Base-by-base conservation (phyloP, 441 rosid genomes). In the Metrosideros polymorpha region DNA sequence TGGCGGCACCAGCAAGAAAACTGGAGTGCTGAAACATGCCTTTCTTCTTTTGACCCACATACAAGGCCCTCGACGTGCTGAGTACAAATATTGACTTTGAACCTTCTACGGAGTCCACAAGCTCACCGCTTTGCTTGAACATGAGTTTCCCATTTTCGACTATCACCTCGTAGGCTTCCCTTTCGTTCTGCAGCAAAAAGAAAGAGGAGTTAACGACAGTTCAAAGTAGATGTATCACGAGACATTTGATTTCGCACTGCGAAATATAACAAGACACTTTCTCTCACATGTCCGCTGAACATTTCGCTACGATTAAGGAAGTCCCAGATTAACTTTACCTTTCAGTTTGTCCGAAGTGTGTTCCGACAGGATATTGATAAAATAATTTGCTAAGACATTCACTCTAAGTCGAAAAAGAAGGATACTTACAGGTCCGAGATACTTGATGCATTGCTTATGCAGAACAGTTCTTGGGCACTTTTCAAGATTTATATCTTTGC, bases 11-110 rank as follows among this genome's bases (percentile, higher is more conserved):
- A 29, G 98, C 91, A 22, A 95, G 91, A 90, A 96, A 96, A 89
- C 98, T 96, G 4, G 99, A 97, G 90, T 97, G 98, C 90, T 97
- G 97, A 85, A 97, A 97, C 55, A 82, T 87, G 12, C 98, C 98
- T 85, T 95, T 97, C 93, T 94, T 94, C 94, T 97, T 97, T 89
- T 93, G 92, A n/a, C 96, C 98, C 8, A 97, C 96, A 75, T 95
- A 95, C 84, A 97, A 90, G 83, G 91, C 84, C 89, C 95, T 93
- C 39, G 96, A 89, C 19, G 99, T 92, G 91, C 98, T 95, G n/a
- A 95, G 93, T 53, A 95, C 99, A 84, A 96, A 96, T 82, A 96
- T 96, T 92, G 95, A 93, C 90, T 95, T 96, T 9, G 84, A 88
- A 51, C 90, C 97, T n/a, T 91, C 97, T 18, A 30, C 86, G 15